Base-by-base conservation (phyloP, 495 filamentous ascomycete species). In the Tricharina praecox region DNA sequence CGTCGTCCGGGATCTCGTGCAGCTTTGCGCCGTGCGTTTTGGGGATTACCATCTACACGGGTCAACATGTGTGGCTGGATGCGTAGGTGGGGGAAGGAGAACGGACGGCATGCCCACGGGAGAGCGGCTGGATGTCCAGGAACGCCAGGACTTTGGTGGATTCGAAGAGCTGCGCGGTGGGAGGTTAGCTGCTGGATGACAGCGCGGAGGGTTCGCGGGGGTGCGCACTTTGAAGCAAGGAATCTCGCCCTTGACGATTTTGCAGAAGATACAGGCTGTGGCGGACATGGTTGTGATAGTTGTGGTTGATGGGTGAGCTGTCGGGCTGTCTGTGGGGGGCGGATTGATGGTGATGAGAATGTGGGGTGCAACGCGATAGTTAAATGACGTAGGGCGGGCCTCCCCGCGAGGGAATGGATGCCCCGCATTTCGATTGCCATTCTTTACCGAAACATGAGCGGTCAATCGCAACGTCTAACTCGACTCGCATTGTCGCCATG, bases 171-270 rank as follows among this genome's bases (percentile, higher is more conserved):
- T 60, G 33, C 20, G 21, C 19, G 15, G 18, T n/a, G n/a, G n/a
- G n/a, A n/a, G 20, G 45, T 20, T 23, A 37, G 2, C 13, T 37
- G 8, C 34, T 4, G 18, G 8, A 9, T 9, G 34, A 18, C 8
- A 9, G 8, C 8, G 34, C 4, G 7, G 16, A 37, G 18, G 18
- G 40, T 3, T 21, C 23, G 5, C 21, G 38, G 20, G 13, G 9
- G 36, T 10, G 32, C 46, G 23, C 21, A 60, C 56, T 53, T 93
- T 95, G 69, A 94, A 82, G 56, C 79, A 83, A 39, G 88, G 86
- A 67, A 95, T 93, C 34, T 95, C 87, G 54, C 85, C 90, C 71
- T 92, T 93, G 67, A 97, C 81, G 63, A 97, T 96, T 61, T 82
- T 93, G 74, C 90, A 97, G 70, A 97, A 97, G 63, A 96, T 87